Percentiles rank a stretch among this genome's conserved stretches.
Evolutionary conservation across 306 rosid genomes (phyloP).

Genomic region (Morella rubra): DNA sequence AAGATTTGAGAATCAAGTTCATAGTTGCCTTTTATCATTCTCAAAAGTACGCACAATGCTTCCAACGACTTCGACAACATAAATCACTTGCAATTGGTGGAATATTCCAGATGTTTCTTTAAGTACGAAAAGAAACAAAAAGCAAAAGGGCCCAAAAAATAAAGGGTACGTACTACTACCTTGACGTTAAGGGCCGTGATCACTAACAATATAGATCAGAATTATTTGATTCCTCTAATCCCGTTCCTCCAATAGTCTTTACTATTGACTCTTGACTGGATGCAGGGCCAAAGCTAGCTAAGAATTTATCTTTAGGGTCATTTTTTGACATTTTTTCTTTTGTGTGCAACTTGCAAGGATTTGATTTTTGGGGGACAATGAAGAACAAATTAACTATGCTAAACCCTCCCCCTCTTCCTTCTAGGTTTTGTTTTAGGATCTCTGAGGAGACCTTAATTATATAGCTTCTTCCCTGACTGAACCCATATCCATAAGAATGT

Average conservation of each 20-base stretch:
- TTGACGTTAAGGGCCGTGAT: slow-evolving; percentile 31
- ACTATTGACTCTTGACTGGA: slow-evolving; percentile 5
- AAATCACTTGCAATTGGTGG: slow-evolving; percentile 19
- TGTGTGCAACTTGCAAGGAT: too few relatives aligned
- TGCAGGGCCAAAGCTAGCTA: too few relatives aligned
- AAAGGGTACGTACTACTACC: slow-evolving; percentile 23
- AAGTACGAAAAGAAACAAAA: slow-evolving; percentile 33
- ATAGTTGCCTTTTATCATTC: background rate
- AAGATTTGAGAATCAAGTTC: background rate
- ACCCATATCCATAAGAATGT: too few relatives aligned
- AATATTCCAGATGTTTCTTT: slow-evolving; percentile 53
- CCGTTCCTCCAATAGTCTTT: slow-evolving; percentile 13
- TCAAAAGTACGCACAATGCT: background rate
- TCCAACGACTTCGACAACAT: background rate
- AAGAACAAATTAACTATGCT: too few relatives aligned
- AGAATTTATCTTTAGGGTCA: too few relatives aligned
- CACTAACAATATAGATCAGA: background rate
- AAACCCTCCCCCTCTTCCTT: too few relatives aligned
- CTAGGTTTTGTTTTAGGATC: too few relatives aligned
- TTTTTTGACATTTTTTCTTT: too few relatives aligned
- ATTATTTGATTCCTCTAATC: slow-evolving; percentile 30
- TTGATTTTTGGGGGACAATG: too few relatives aligned
- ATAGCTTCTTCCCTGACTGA: too few relatives aligned
- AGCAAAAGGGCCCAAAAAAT: slow-evolving; percentile 18
- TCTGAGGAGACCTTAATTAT: too few relatives aligned